Base-by-base conservation (phyloP, 129 eudicot genomes). In the Saposhnikovia divaricata region DNA sequence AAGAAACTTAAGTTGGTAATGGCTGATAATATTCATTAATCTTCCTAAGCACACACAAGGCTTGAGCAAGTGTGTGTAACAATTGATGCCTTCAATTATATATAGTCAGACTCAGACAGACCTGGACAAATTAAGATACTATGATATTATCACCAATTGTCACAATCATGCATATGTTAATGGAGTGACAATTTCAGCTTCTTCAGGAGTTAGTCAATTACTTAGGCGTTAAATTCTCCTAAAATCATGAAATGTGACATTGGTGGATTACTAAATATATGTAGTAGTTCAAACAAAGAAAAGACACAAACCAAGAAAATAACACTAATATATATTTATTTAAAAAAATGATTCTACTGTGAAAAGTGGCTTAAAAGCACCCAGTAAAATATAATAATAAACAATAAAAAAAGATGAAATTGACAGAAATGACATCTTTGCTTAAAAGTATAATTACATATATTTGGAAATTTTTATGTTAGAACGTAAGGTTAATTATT, bases 381-480 rank as follows among this genome's bases (percentile, higher is more conserved):
- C 37, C 37, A 34, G 37, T 34, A 34, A 34, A 34, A 34, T 34
- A 34, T 34, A 34, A 1, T 34, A 1, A 68, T 76, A 65, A 40
- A 15, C 57, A 50, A 0, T 14, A 18, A 18, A 48, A 50, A 4
- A 4, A 15, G 21, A 16, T 18, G 27, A 21, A 21, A 21, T 7
- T 1, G 68, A 28, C 42, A 28, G 10, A 68, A 66, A 28, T 68
- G 4, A 66, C 72, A 85, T 84, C 90, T 87, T 91, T 85, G 96
- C 96, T 89, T 91, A 77, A 74, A 91, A 91, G 93, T 72, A 89
- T 85, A 77, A 81, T 77, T 12, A 85, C 76, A 13, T 8, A 0
- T 19, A 61, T 75, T 44, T 39, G 19, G 82, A 82, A 82, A 80
- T n/a, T 61, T 57, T 25, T 16, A 78, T n/a, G 45, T 40, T 7